Evolutionary conservation across 2,329 filamentous ascomycete genomes (phyloP), one percentile per base, ranked within the genome.

Genomic region (Fusarium denticulatum): DNA sequence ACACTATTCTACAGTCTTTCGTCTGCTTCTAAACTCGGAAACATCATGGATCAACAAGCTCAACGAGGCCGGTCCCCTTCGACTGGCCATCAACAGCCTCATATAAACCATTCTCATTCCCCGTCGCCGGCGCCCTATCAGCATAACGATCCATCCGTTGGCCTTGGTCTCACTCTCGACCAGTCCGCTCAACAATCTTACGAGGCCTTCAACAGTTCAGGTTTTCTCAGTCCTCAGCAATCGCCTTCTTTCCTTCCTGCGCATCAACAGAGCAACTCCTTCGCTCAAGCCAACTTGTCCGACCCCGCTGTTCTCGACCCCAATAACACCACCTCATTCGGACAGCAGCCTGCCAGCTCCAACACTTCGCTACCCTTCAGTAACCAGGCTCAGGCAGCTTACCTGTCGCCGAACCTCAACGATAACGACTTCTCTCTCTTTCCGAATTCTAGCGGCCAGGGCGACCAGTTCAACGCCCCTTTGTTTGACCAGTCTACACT

Each of bases 51-150:
- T 80, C 83, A 83, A 74, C 81, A 83, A 72, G 77, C 77, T 77
- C 82, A 83, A 73, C 81, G 79, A 80, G 89, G 89, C 80, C 89
- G 90, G 79, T 92, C 90, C 76, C 88, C 87, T 75, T 91, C 91
- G 78, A 85, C 86, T 79, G 86, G 86, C 73, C 86, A 88, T 79
- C 87, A 88, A 79, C 83, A 83, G 80, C 81, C 85, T 85, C 87
- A 90, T 91, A 92, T 93, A 91, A 92, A 88, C 81, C 89, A 90
- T 81, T 88, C 85, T 75, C 90, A 90, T 82, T 92, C 91, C 77
- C 89, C 90, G 77, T 89, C 90, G 80, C 88, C 88, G 82, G 85
- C 85, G 77, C 88, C 87, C 78, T 85, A 87, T 80, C 84, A 86
- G 80, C 72, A 79, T 50, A 85, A 86, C 79, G 82, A 86, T 65